Base-by-base conservation (phyloP, 1,139 yeast species). In the Saccharomycopsis phalli region DNA sequence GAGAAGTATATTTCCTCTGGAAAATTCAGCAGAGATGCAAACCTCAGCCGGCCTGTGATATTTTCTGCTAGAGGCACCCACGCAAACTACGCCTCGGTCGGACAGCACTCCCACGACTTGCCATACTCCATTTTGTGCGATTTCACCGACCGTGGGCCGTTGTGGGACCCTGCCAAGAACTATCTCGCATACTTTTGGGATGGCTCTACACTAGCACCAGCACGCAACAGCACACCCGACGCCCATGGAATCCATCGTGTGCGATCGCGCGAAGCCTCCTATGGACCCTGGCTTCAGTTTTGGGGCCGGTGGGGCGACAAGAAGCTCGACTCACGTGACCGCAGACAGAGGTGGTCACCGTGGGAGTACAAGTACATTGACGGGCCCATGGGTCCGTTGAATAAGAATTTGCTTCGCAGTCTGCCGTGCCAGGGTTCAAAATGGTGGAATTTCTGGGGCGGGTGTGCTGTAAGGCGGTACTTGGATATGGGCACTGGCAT, bases 31-130 rank as follows among this genome's bases (percentile, higher is more conserved):
- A 51, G 55, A 1, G 37, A 16, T 23, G 14, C 36, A 6, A 26
- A 26, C 5, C 14, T 11, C 14, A 55, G 56, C 30, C 64, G 81
- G 40, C 96, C 97, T 0, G 70, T 87, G 13, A 71, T 91, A 2
- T 91, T 82, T 58, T 76, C 94, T 30, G 96, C 96, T 0, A 66
- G 95, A 48, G 98, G 98, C 0, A 91, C 98, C 0, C 98, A 91
- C 61, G 97, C 97, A 13, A 88, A 88, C 58, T 91, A 91, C 56
- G 94, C 93, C 0, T 75, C 94, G n/a, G 91, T 82, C 0, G 98
- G 98, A 1, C 95, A 88, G 55, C 95, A 88, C 57, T 80, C 95
- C 1, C 97, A 88, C 58, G 97, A 91, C 58, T 69, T 87, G 41
- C 98, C 98, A 0, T 86, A 83, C 59, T 82, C 84, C 43, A 87